Base-by-base conservation (phyloP, 2,329 filamentous ascomycete species). In the Myriangium duriaei region DNA sequence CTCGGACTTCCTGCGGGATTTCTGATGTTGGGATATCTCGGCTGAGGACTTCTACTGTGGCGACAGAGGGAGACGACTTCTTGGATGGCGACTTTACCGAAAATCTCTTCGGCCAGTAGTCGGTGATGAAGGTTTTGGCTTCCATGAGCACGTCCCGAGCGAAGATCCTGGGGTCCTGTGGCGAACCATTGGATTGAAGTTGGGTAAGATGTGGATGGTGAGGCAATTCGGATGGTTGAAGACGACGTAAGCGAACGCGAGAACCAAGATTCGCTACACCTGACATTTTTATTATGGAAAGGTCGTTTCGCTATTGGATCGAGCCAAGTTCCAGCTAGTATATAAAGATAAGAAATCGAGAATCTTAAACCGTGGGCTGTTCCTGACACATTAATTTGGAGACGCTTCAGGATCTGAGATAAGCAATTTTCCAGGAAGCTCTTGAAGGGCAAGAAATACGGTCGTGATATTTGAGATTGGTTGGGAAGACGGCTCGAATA, bases 41-140 rank as follows among this genome's bases (percentile, higher is more conserved):
- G 48, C 72, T 64, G 42, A 65, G 67, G 14, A 79, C 53, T 43
- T 74, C 57, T 11, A 81, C 67, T 2, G 57, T 56, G 6, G 71
- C 67, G 11, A 56, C 54, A 2, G 69, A 69, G n/a, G 67, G 61
- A 3, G 61, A 48, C 37, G 64, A 71, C 9, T 53, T 58, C 54
- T 72, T 75, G 39, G 42, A 43, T 16, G 52, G 51, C 13, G 62
- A 62, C 49, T 70, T 72, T 26, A 55, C 49, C 43, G 67, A 68
- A 71, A 75, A 78, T n/a, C 50, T 59, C 21, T 58, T 60, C 11
- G 69, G 64, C 5, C 73, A 64, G 21, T 72, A 65, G 7, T 62
- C 61, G 48, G 68, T 65, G 51, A 79, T 64, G 52, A 81, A 78
- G 1, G 65, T 62, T 17, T 73, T 54, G 14, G 72, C 69, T 52